These are phyloP conservation scores for Sugiyamaella lignohabitans DNA, from an alignment of 805 yeast species.

Conservation along the genomic window DNA sequence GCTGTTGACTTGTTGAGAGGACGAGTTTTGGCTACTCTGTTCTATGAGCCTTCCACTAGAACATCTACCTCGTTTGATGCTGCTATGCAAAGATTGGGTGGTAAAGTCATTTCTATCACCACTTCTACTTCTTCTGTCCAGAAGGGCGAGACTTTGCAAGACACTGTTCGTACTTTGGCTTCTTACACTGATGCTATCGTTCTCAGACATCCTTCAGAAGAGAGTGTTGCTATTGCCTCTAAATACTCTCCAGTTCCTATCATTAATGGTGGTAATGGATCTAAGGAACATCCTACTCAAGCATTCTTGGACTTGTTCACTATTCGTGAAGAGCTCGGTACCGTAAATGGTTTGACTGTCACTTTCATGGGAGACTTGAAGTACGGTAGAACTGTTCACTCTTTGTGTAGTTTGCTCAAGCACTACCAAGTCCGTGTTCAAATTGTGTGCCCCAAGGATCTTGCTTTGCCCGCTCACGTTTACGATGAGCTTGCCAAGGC, in stretches of 20 bases:
- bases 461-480: slow-evolving; percentile 72
- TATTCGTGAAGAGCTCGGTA: slow-evolving; percentile 97
- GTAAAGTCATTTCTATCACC: slow-evolving; percentile 84
- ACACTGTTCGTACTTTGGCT: slow-evolving; percentile 89
- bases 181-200: slow-evolving; percentile 96
- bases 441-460: slow-evolving; percentile 84
- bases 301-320: slow-evolving; percentile 96
- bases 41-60: slow-evolving; percentile 97
- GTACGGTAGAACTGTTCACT: slow-evolving; percentile 98
- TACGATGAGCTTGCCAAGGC: slow-evolving; percentile 56
- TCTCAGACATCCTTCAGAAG: slow-evolving; percentile 91
- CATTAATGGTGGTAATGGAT: slow-evolving; percentile 96
- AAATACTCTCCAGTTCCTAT: slow-evolving; percentile 96
- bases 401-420: slow-evolving; percentile 80
- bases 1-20: slow-evolving; percentile 87
- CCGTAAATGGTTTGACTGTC: slow-evolving; percentile 95
- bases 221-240: slow-evolving; percentile 89
- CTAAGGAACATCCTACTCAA: slow-evolving; percentile 98
- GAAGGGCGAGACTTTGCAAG: slow-evolving; percentile 98
- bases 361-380: slow-evolving; percentile 99
- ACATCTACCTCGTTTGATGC: slow-evolving; percentile 96
- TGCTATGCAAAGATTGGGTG: slow-evolving; percentile 99
- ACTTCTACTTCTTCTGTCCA: slow-evolving; percentile 88
- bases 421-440: slow-evolving; percentile 92
- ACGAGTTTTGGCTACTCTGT: slow-evolving; percentile 86